Evolutionary conservation across 805 yeast species (phyloP), one percentile per base, ranked within the genome.

Genomic region (Metschnikowia chrysomelidarum): DNA sequence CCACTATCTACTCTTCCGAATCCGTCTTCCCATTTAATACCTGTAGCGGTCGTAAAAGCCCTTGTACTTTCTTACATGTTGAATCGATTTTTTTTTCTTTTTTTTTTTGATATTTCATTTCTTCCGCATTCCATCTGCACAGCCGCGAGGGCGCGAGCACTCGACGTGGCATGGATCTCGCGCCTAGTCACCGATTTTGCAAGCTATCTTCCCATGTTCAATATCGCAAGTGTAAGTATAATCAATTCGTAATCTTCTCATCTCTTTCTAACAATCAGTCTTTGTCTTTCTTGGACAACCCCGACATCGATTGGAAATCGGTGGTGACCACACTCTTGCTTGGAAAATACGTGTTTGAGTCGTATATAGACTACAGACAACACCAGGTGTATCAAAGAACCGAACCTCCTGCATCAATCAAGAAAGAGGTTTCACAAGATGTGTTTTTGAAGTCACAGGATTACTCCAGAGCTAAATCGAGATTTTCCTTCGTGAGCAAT

Each of bases 391-490:
- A 84, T 46, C 62, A 72, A 33, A 63, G 70, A 40, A 68, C 50
- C 5, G 37, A 71, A 24, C 77, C 87, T 15, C 96, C 96, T n/a
- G 64, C 63, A 9, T 73, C 80, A n/a, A 65, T 88, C 41, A 73
- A 76, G 43, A 76, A 73, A 24, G 82, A 82, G 41, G 77, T 89
- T 35, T 79, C 82, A 34, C 70, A 75, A 25, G 84, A 82, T 34
- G 85, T 91, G 5, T 85, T 85, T 49, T 68, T 69, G 38, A 83
- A 87, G 56, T 76, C 95, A 1, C 87, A 85, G 52, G 75, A 71
- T 19, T 93, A 91, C 57, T 78, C 91, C 2, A 64, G 82, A 19
- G 85, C 96, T 11, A 89, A 89, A 59, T 75, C 87, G 35, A 67
- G 68, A 47, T 87, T 87, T 56, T 71, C 81, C 1, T 67, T 86